Conservation (phyloP, 2,329 filamentous ascomycete species). For the Zasmidium citrigriseum region DNA sequence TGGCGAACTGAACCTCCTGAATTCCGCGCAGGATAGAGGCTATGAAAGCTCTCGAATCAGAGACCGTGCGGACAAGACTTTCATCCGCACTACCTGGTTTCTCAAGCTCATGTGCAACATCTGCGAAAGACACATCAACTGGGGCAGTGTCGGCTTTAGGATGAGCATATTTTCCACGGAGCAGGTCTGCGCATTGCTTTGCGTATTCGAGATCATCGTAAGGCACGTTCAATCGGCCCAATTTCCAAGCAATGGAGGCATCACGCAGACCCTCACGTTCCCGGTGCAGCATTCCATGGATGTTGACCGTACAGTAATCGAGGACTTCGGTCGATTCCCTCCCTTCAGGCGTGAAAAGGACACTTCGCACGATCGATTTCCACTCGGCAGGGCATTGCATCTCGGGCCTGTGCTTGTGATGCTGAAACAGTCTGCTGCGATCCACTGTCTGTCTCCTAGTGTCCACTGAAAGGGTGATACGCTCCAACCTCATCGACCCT, state of each 20-base stretch:
- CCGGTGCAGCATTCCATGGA: constrained; percentile 87
- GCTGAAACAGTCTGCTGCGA: constrained; percentile 83
- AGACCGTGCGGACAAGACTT: constrained; percentile 76
- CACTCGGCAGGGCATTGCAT: constrained; percentile 83
- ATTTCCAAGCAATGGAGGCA: constrained; percentile 84
- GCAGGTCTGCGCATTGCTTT: constrained; percentile 54
- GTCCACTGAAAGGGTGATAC: constrained; percentile 82
- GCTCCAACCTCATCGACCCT: constrained; percentile 81
- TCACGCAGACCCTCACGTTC: constrained; percentile 85
- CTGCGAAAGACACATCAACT: constrained; percentile 64
- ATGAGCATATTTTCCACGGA: constrained; percentile 43
- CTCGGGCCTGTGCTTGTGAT: constrained; percentile 65
- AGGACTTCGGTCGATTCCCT: constrained; percentile 83
- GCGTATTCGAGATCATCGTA: constrained; percentile 79
- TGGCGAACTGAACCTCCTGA: constrained; percentile 92
- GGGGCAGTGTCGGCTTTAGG: constrained; percentile 34
- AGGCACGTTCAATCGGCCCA: constrained; percentile 86
- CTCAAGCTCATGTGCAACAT: constrained; percentile 74
- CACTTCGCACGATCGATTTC: constrained; percentile 82
- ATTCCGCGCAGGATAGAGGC: constrained; percentile 88
- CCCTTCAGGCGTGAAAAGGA: constrained; percentile 85
- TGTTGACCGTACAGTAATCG: constrained; percentile 83
- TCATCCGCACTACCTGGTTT: constrained; percentile 67
- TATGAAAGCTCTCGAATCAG: constrained; percentile 89
- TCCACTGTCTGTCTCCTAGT: constrained; percentile 91